Evolutionary conservation across 2,329 filamentous ascomycete genomes (phyloP).

Genomic region (Pyricularia grisea): DNA sequence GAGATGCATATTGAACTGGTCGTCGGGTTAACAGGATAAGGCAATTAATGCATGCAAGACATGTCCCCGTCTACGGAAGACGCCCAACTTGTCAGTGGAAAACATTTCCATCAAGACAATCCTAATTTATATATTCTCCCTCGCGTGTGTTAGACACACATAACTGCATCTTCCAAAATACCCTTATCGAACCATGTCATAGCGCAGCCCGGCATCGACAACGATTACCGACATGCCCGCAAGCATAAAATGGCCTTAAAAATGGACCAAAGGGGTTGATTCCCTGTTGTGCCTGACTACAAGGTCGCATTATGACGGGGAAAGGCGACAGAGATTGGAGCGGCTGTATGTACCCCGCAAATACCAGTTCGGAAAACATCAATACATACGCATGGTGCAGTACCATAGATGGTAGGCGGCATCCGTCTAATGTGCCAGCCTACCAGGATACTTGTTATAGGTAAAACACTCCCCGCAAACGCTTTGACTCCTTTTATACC

Average conservation of each 20-base stretch:
- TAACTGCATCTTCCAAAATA: background rate
- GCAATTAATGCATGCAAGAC: no score
- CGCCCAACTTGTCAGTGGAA: no score
- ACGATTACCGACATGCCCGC: background rate
- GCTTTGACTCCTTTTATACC: background rate
- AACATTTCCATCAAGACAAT: no score
- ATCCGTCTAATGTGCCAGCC: no score
- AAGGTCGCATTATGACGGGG: background rate
- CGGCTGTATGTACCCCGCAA: background rate
- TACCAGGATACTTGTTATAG: no score
- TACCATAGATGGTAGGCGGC: no score
- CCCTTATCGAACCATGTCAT: background rate
- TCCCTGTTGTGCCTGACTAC: background rate
- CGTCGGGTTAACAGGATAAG: no score
- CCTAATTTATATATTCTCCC: no score
- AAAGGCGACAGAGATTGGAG: background rate
- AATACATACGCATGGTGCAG: no score
- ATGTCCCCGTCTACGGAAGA: no score
- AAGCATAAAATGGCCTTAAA: background rate
- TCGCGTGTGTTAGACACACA: no score
- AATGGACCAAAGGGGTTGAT: background rate
- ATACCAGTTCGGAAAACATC: background rate
- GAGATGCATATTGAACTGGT: background rate
- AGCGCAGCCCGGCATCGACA: background rate
- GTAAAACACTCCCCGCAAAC: background rate